Evolutionary conservation across 768 basidiomycete species (phyloP).

Genomic region (Leccinum imitatum): DNA sequence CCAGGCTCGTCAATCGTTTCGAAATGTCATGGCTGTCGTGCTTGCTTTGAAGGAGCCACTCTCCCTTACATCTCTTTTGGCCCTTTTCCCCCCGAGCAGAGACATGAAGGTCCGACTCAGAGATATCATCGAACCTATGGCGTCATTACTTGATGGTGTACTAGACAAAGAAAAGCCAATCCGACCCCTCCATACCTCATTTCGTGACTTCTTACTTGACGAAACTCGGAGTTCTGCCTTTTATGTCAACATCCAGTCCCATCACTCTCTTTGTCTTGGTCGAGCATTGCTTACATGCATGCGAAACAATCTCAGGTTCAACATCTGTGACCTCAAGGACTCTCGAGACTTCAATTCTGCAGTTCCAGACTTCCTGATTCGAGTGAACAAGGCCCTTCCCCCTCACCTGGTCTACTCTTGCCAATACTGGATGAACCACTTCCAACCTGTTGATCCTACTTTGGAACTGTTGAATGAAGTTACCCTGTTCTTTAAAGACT

Average conservation of each 20-base stretch:
- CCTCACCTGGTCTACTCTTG: not conserved
- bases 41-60: not conserved
- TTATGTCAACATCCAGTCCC: not conserved
- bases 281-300: not conserved
- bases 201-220: not conserved
- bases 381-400: not conserved
- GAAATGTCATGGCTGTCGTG: not conserved
- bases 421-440: not conserved
- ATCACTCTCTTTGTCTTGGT: not conserved
- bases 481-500: too few species aligned
- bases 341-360: not conserved
- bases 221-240: not conserved
- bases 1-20: not conserved
- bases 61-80: not conserved
- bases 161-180: too few species aligned
- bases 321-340: not conserved
- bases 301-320: not conserved
- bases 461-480: too few species aligned
- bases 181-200: not conserved
- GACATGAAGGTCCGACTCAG: too few species aligned
- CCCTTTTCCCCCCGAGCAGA: not conserved
- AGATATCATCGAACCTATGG: too few species aligned
- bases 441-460: not conserved
- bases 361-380: not conserved
- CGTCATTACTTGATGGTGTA: too few species aligned